phyloP scores from a whole-genome alignment of 2,329 filamentous ascomycete species.

The Botrytis medusae region DNA sequence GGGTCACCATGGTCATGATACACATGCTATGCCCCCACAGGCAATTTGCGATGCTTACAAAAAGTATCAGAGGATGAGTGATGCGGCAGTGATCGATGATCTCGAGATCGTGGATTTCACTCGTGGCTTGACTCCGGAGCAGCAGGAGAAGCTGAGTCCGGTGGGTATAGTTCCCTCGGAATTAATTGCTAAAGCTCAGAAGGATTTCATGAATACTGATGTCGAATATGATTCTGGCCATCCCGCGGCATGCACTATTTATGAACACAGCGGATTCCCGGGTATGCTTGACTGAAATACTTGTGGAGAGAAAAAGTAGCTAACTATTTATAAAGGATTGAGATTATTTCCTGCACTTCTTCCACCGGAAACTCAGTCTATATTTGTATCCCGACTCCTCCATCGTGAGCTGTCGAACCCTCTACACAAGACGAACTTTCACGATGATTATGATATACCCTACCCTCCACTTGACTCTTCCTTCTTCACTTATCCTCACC shows the following conservation, averaged over 20 bases:
- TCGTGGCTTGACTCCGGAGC: slow-evolving; percentile 35
- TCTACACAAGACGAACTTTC: slow-evolving; percentile 80
- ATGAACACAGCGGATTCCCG: slow-evolving; percentile 38
- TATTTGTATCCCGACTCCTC: slow-evolving; percentile 70
- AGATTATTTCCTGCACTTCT: slow-evolving; percentile 74
- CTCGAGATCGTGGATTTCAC: slow-evolving; percentile 37
- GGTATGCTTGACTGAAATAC: slow-evolving; percentile 25
- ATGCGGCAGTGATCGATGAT: slow-evolving; percentile 32
- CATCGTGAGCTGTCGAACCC: slow-evolving; percentile 75
- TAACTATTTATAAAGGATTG: slow-evolving; percentile 43
- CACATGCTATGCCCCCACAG: slow-evolving; percentile 39
- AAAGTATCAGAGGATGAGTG: slow-evolving; percentile 38
- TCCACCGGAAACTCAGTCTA: slow-evolving; percentile 66
- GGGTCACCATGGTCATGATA: slow-evolving; percentile 35
- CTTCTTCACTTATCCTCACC: slow-evolving; percentile 55
- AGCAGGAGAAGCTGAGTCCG: slow-evolving; percentile 32
- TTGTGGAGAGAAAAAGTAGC: background rate
- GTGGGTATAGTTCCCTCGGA: slow-evolving; percentile 32
- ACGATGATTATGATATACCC: slow-evolving; percentile 72
- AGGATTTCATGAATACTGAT: slow-evolving; percentile 25
- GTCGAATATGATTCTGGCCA: slow-evolving; percentile 9
- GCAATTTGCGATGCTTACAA: slow-evolving; percentile 39
- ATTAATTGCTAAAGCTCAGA: slow-evolving; percentile 31
- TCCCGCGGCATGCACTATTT: slow-evolving; percentile 33
- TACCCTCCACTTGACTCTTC: slow-evolving; percentile 47